Base-by-base conservation (phyloP, 805 yeast species). In the Millerozyma miso region DNA sequence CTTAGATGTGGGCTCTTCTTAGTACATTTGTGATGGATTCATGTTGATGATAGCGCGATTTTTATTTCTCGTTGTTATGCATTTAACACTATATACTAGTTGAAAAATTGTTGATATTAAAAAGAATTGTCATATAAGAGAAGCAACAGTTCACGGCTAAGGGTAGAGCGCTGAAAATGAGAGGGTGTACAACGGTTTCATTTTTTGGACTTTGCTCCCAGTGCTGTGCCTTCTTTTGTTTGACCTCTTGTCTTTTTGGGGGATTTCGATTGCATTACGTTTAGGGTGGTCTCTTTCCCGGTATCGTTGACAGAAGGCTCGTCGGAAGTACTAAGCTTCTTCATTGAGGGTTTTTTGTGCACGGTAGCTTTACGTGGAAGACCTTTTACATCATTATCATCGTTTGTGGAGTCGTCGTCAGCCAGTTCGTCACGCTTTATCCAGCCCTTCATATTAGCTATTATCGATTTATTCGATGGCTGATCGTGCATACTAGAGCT, bases 401-500 rank as follows among this genome's bases (percentile, higher is more conserved):
- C 60, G 29, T 55, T 51, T 31, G 59, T 51, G 4, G 59, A 55
- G 38, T 56, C 50, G 17, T 62, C 67, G 38, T 62, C 69, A 44
- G 57, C 59, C 15, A 58, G 50, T 17, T 63, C 63, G 41, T 65
- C 72, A 19, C 64, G 49, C 41, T 51, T 54, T 42, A 69, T 69
- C 75, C 75, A 70, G 40, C 59, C 72, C 51, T 63, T 63, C 36
- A 70, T 70, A 48, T 69, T 70, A 20, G 69, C 69, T 44, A 70
- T 52, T 26, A 69, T 53, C 2, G 70, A 58, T 41, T 59, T 59
- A 10, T 47, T 50, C 13, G 64, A 54, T 35, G 55, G 51, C 48
- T 67, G 67, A 51, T 65, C 54, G 19, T 65, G 67, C 45, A 59
- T 54, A 50, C 71, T 59, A 40, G 67, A 78, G 55, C 80, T 81